Evolutionary conservation across 2,329 filamentous ascomycete genomes (phyloP).

Genomic region (Escovopsis sp.): DNA sequence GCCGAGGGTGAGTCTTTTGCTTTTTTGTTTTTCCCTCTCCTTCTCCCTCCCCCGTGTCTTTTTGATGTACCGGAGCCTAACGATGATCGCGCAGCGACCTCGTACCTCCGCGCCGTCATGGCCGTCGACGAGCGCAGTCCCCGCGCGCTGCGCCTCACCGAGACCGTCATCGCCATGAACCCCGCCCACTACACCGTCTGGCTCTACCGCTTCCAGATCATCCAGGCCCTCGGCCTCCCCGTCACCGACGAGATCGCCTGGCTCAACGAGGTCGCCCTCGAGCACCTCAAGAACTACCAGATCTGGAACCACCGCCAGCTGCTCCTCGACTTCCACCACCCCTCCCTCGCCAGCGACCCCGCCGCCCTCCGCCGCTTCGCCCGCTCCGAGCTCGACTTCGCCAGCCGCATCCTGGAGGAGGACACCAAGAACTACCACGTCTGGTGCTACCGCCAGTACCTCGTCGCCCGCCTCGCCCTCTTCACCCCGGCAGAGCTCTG

Average conservation of each 20-base stretch:
- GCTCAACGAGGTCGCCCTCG: slow-evolving; percentile 71
- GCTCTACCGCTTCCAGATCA: slow-evolving; percentile 77
- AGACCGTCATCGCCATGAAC: slow-evolving; percentile 84
- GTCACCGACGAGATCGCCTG: slow-evolving; percentile 64
- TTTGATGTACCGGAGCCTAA: not conserved
- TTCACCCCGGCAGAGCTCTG: slow-evolving; percentile 57
- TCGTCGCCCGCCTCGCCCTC: slow-evolving; percentile 50
- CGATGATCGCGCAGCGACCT: slow-evolving; percentile 46
- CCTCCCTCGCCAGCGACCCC: slow-evolving; percentile 31
- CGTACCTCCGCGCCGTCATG: slow-evolving; percentile 91
- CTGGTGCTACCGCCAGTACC: slow-evolving; percentile 81
- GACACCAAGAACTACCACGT: slow-evolving; percentile 98
- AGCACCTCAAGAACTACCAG: slow-evolving; percentile 94
- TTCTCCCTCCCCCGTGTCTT: not conserved
- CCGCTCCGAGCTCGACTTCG: slow-evolving; percentile 57
- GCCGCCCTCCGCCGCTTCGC: slow-evolving; percentile 43
- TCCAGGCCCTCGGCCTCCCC: slow-evolving; percentile 51
- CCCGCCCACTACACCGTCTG: slow-evolving; percentile 97
- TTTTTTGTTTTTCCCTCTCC: not conserved
- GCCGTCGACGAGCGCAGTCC: slow-evolving; percentile 69
- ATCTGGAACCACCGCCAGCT: slow-evolving; percentile 73
- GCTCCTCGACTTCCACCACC: slow-evolving; percentile 44
- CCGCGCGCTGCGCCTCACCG: slow-evolving; percentile 66
- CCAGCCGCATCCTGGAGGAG: slow-evolving; percentile 63
- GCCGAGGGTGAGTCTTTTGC: slow-evolving; percentile 53